Evolutionary conservation across 83 land plant species (phyloP).

Genomic region (Picea mariana): DNA sequence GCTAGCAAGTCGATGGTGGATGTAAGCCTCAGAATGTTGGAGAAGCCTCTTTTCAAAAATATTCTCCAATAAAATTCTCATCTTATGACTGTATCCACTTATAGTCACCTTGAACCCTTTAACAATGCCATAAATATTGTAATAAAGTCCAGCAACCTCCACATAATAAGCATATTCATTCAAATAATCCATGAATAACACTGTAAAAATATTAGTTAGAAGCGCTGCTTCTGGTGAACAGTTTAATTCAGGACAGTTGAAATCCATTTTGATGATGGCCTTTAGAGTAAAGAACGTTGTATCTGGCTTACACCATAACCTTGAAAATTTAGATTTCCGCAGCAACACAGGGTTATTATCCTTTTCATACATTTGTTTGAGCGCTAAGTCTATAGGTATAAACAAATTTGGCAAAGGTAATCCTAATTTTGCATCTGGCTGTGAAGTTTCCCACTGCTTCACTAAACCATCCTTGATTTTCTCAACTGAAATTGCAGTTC

Average conservation of each 20-base stretch:
- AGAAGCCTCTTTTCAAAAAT: too few species aligned
- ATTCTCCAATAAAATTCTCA: too few species aligned
- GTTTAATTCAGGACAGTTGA: slow-evolving; percentile 74
- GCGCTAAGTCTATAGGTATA: slow-evolving; percentile 76
- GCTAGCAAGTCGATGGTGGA: too few species aligned
- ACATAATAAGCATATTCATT: slow-evolving; percentile 98
- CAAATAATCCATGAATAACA: slow-evolving; percentile 81
- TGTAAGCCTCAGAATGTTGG: too few species aligned
- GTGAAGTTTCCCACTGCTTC: slow-evolving; percentile 73
- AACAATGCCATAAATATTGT: too few species aligned
- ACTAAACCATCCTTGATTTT: slow-evolving; percentile 45
- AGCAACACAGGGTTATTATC: slow-evolving; percentile 54
- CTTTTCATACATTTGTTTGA: slow-evolving; percentile 48
- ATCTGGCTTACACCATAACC: slow-evolving; percentile 89
- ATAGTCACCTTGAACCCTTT: too few species aligned
- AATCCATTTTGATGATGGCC: slow-evolving; percentile 74
- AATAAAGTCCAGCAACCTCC: too few species aligned
- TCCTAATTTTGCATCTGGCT: slow-evolving; percentile 61
- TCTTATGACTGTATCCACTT: too few species aligned
- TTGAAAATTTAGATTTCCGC: slow-evolving; percentile 55
- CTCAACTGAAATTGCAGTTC: slow-evolving; percentile 74
- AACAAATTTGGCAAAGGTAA: slow-evolving; percentile 80
- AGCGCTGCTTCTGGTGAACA: slow-evolving; percentile 83
- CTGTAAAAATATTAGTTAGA: slow-evolving; percentile 71
- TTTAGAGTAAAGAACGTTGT: slow-evolving; percentile 77